Base-by-base conservation (phyloP, 305 asterid genomes). In the Petunia hybrid region DNA sequence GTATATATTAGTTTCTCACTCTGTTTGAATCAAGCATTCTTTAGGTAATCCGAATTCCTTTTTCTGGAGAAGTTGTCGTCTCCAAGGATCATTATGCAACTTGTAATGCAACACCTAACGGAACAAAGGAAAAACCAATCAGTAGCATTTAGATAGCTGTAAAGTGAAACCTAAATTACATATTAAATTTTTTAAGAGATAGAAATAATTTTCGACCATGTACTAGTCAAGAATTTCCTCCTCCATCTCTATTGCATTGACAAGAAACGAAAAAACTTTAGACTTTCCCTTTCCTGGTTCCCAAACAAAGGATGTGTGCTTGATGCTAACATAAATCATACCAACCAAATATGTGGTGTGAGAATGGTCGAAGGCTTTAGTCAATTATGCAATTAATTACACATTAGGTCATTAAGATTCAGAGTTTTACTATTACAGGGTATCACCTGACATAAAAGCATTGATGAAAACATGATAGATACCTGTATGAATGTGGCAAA, bases 61-160 rank as follows among this genome's bases (percentile, higher is more conserved):
- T 82, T 76, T 78, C 51, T 16, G 77, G 55, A 74, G 71, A 63
- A 85, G 82, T 76, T 84, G 76, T 83, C 77, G 84, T 83, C 99
- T 89, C 98, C 98, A 96, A 53, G 94, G 94, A 38, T 93, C 98
- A 48, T 94, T 96, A 63, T 96, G 92, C 86, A 94, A 77, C 90
- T 94, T 94, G 90, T 90, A 96, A 85, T 94, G 99, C 83, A 96
- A 85, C 56, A 94, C 89, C 99, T 96, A 88, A 76, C 48, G 68
- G 53, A 42, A 82, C 3, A 75, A 69, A n/a, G 57, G 38, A 51
- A 46, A 31, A 38, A 31, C 60, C 3, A 8, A 31, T 46, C 10
- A 31, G 48, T 71, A 71, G 41, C 77, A 2, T 22, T 22, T 22
- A 22, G 31, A 22, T 22, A 22, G 31, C 31, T 22, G 31, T 22